Base-by-base conservation (phyloP, 2,329 filamentous ascomycete species). In the Aspergillus novoparasiticus region DNA sequence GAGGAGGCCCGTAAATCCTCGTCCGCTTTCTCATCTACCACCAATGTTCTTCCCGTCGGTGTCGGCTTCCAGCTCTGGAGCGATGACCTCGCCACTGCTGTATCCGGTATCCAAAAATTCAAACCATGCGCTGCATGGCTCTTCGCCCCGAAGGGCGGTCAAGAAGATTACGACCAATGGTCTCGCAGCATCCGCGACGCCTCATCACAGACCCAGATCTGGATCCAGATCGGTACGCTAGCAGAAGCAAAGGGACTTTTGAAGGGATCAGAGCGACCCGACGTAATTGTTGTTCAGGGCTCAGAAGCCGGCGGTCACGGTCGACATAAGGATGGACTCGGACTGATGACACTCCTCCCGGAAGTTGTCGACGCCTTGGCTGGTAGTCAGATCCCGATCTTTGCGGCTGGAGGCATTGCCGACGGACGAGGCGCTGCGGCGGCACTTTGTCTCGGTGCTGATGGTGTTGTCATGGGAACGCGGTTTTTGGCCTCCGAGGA, bases 391-490 rank as follows among this genome's bases (percentile, higher is more conserved):
- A 83, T 86, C 5, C 76, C 81, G 0, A 66, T 87, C 0, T 66
- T 87, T 6, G 85, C 84, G 0, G 83, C 84, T 0, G 85, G 85
- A 2, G 85, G 85, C 0, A 82, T 87, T 51, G 78, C 80, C 0
- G 85, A 87, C 61, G 84, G 82, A 0, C 75, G 84, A 3, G 85
- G 84, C 0, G 78, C 80, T 0, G 80, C 82, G 3, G 84, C 84
- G 0, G 83, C 82, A 0, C 70, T 86, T 9, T 76, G 79, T 2
- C 77, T 87, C 0, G 85, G 86, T 0, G 85, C 86, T 0, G 75
- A 79, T 0, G 89, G 86, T 0, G 81, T 84, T 0, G 86, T 81
- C 0, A 81, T 91, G 80, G 89, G 89, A 0, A 91, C 89, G 1
- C 81, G 87, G 16, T 88, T 89, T 61, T 80, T 91, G 0, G 87